Evolutionary conservation across 495 filamentous ascomycete species (phyloP), one percentile per base, ranked within the genome.

Genomic region (Xylaria acuta): DNA sequence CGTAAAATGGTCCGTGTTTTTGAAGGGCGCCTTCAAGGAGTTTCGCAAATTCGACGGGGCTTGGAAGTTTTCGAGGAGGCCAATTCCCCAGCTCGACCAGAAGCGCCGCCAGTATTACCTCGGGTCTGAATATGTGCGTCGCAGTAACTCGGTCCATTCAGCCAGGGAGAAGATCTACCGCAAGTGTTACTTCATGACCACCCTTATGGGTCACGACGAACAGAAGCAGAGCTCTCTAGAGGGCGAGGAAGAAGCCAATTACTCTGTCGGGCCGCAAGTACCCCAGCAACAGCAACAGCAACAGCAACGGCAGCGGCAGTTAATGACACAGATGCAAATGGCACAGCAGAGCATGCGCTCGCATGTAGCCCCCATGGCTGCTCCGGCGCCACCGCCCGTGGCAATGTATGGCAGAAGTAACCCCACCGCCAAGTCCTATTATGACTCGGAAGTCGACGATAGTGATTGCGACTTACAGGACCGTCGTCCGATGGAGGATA

Each of bases 1-100:
- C 25, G 77, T 88, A 3, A 86, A 83, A 58, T 92, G 88, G 89
- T 84, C 87, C 11, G 85, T 89, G 16, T 80, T 86, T 45, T 82
- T 92, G 74, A 87, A 87, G 47, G n/a, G 70, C 9, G 79, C 78
- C 0, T 86, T 90, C 63, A 77, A 70, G 3, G 25, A 45, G 0
- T 86, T 90, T 56, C 83, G 81, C n/a, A 72, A 76, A 16, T 75
- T 73, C 3, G 64, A 79, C 1, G 77, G 77, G 1, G 85, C 84
- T 36, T 88, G 85, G 85, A 79, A 85, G 47, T 83, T 83, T 38
- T 67, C 75, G 2, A 67, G 70, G 1, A 78, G 71, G 59, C 73
- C 72, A 22, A 83, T 91, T 47, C 77, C 86, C 0, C 84, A 83
- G 62, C 68, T 77, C 7, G 81, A 88, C 30, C 78, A 74, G 27